phyloP scores from a whole-genome alignment of 768 basidiomycete species.

The Psilocybe cubensis region DNA sequence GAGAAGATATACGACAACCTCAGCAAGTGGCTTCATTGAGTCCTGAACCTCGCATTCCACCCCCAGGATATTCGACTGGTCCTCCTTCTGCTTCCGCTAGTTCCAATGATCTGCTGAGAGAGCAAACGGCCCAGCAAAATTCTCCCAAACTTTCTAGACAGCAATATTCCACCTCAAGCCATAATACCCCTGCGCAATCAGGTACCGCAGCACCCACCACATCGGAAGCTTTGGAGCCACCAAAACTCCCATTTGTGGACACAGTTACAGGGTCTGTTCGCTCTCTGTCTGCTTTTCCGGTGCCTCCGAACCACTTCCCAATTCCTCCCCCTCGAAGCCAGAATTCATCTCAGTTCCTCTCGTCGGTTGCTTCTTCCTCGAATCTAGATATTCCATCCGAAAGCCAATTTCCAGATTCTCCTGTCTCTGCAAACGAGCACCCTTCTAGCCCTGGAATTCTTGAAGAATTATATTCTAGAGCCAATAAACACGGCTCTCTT shows the following conservation, averaged over 20 bases:
- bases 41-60: conserved; percentile 7
- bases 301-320: conserved; percentile 74
- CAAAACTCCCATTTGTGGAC: conserved; percentile 37
- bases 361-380: conserved; percentile 15
- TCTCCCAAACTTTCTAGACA: conserved; percentile 12
- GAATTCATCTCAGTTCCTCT: conserved; percentile 21
- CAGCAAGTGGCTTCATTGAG: conserved; percentile 3
- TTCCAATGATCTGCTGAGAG: conserved; percentile 16
- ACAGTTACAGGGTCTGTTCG: conserved; percentile 58
- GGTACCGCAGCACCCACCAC: conserved; percentile 23
- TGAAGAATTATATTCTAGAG: conserved; percentile 7
- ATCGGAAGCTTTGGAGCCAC: conserved; percentile 41
- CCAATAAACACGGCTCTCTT: conserved; percentile 6
- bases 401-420: conserved; percentile 23
- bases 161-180: conserved; percentile 3
- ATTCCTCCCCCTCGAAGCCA: conserved; percentile 49
- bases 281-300: conserved; percentile 73
- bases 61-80: conserved; percentile 16
- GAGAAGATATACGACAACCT: conserved; percentile 17
- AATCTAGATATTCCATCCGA: conserved; percentile 22
- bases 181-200: conserved; percentile 1
- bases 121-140: conserved; percentile 7
- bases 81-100: conserved; percentile 20
- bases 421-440: conserved; percentile 23
- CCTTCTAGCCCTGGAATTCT: conserved; percentile 1